These are phyloP conservation scores for Tuber melanosporum DNA, from an alignment of 495 filamentous ascomycete genomes.

Conservation along the genomic window DNA sequence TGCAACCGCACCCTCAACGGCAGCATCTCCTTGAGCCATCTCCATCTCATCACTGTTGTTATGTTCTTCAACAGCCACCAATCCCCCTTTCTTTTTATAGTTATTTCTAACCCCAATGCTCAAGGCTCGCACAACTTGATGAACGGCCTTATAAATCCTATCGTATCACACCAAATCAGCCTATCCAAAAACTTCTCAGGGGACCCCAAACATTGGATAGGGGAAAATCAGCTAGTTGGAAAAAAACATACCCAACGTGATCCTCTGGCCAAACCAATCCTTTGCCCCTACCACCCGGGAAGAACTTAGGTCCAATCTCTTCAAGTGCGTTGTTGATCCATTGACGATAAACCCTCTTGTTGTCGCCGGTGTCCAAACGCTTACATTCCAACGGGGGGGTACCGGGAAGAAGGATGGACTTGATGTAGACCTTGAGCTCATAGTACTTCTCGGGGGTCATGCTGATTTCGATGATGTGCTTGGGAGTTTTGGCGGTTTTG, in stretches of 20 bases:
- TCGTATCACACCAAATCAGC: background rate
- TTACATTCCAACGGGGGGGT: background rate
- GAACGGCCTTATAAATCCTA: background rate
- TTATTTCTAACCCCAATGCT: background rate
- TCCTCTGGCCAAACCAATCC: background rate
- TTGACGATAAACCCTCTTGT: background rate
- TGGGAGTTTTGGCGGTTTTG: background rate
- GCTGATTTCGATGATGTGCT: background rate
- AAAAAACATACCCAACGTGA: background rate
- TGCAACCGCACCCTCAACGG: background rate
- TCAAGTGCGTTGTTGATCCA: background rate
- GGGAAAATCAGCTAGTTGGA: background rate
- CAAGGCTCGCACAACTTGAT: background rate
- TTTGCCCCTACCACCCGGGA: background rate
- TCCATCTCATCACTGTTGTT: background rate
- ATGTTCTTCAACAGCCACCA: too few relatives aligned
- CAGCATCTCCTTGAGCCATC: too few relatives aligned
- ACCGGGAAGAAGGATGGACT: background rate
- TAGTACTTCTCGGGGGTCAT: background rate
- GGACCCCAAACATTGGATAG: background rate
- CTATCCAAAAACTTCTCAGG: background rate
- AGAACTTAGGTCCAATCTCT: background rate
- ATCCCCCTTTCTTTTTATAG: background rate
- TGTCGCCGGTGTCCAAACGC: background rate
- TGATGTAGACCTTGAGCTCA: background rate